phyloP scores from a whole-genome alignment of 164 flowering plant genomes.

The Annona squamosa region DNA sequence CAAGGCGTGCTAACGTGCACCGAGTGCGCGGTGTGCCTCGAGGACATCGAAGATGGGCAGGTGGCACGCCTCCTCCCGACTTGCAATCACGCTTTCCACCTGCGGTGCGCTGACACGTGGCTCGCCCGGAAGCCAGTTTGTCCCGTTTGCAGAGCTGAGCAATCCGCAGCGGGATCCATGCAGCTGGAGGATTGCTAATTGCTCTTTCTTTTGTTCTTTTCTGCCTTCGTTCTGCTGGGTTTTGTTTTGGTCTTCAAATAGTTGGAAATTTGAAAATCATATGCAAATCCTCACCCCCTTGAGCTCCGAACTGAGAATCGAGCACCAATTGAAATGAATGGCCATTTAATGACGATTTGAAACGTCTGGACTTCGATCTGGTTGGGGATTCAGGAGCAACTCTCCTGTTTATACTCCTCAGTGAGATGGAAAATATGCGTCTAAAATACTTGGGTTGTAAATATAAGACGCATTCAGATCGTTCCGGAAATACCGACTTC shows the following conservation, averaged over 20 bases:
- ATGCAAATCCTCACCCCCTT: too few relatives aligned
- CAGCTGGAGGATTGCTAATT: background rate
- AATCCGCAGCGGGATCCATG: background rate
- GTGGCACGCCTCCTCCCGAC: slow-evolving; percentile 43
- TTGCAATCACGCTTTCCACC: slow-evolving; percentile 56
- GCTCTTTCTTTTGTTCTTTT: background rate
- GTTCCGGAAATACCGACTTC: too few relatives aligned
- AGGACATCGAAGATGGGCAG: slow-evolving; percentile 36
- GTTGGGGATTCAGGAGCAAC: too few relatives aligned
- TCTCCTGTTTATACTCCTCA: too few relatives aligned
- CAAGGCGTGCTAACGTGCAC: slow-evolving; percentile 44
- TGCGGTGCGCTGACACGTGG: slow-evolving; percentile 52
- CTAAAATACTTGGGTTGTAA: too few relatives aligned
- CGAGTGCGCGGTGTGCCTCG: slow-evolving; percentile 64
- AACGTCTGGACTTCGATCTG: too few relatives aligned
- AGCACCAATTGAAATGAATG: too few relatives aligned
- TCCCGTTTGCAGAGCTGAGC: slow-evolving; percentile 39
- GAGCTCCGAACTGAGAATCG: too few relatives aligned
- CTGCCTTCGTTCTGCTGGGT: background rate
- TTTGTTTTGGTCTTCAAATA: background rate
- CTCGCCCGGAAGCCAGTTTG: slow-evolving; percentile 40
- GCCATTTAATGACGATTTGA: too few relatives aligned
- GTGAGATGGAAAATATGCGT: too few relatives aligned
- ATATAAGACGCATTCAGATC: too few relatives aligned
- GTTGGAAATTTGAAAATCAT: too few relatives aligned